Conservation (phyloP, 1,284 basidiomycete genomes). For the Rhodofomes roseus region DNA sequence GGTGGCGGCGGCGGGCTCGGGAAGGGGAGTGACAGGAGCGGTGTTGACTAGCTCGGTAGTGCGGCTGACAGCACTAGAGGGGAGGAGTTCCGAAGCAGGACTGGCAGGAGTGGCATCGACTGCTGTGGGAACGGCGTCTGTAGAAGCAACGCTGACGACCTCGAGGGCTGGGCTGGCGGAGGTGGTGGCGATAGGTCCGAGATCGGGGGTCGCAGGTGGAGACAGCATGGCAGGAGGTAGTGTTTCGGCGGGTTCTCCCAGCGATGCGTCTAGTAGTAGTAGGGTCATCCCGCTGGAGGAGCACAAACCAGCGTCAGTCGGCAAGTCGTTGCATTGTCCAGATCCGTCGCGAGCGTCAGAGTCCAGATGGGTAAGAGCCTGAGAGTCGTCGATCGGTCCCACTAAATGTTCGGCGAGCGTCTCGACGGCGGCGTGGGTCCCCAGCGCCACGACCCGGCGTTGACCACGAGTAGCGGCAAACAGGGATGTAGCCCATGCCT, state of each 20-base stretch:
- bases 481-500: background rate
- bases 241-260: background rate
- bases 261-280: background rate
- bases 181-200: background rate
- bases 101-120: background rate
- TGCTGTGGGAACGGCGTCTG: too few relatives aligned
- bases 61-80: too few relatives aligned
- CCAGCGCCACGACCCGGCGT: background rate
- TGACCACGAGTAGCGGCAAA: background rate
- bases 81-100: background rate
- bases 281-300: background rate
- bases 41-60: too few relatives aligned
- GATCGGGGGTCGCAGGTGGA: background rate
- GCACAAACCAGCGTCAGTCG: background rate
- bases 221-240: background rate
- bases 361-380: background rate
- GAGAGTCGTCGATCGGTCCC: too few relatives aligned
- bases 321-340: background rate
- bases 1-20: too few relatives aligned
- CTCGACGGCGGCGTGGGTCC: too few relatives aligned
- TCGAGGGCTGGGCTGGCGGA: too few relatives aligned
- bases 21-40: background rate
- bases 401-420: background rate
- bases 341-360: background rate
- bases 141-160: too few relatives aligned